Evolutionary conservation across 1,139 yeast species (phyloP).

Genomic region (Geotrichum macrosporum): DNA sequence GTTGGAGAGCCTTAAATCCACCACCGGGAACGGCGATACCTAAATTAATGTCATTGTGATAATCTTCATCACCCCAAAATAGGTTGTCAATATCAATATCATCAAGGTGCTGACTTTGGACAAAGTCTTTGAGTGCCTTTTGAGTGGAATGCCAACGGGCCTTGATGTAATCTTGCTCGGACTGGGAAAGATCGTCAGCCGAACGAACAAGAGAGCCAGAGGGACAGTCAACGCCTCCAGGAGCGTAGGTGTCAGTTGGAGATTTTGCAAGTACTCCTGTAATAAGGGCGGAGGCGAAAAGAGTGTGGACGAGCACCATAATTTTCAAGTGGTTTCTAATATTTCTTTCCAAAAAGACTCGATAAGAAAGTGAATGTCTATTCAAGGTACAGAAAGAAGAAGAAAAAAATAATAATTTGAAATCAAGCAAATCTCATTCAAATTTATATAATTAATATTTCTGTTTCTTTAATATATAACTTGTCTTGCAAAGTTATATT

Average conservation of each 20-base stretch:
- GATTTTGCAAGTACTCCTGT: not conserved
- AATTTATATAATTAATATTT: too few species aligned
- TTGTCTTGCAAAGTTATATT: too few species aligned
- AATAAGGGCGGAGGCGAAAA: not conserved
- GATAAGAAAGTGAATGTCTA: too few species aligned
- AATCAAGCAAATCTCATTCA: too few species aligned
- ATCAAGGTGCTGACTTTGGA: slow-evolving; percentile 53
- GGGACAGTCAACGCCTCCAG: slow-evolving; percentile 31
- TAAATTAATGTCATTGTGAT: slow-evolving; percentile 38
- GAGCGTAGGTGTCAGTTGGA: slow-evolving; percentile 26
- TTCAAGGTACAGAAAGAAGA: too few species aligned
- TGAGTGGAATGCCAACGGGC: slow-evolving; percentile 51
- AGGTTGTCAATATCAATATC: slow-evolving; percentile 53
- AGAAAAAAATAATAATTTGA: too few species aligned
- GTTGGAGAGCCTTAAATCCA: slow-evolving; percentile 75
- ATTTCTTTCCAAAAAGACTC: too few species aligned
- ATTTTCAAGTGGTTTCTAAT: too few species aligned
- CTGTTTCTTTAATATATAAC: too few species aligned
- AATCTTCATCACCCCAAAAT: slow-evolving; percentile 34
- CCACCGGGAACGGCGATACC: slow-evolving; percentile 79
- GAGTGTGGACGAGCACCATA: not conserved
- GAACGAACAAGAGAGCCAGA: slow-evolving; percentile 26
- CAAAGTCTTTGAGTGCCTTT: slow-evolving; percentile 51
- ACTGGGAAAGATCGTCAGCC: slow-evolving; percentile 27
- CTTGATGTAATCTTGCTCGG: slow-evolving; percentile 27